Base-by-base conservation (phyloP, 768 basidiomycete genomes). In the Pleurotus citrinopileatus region DNA sequence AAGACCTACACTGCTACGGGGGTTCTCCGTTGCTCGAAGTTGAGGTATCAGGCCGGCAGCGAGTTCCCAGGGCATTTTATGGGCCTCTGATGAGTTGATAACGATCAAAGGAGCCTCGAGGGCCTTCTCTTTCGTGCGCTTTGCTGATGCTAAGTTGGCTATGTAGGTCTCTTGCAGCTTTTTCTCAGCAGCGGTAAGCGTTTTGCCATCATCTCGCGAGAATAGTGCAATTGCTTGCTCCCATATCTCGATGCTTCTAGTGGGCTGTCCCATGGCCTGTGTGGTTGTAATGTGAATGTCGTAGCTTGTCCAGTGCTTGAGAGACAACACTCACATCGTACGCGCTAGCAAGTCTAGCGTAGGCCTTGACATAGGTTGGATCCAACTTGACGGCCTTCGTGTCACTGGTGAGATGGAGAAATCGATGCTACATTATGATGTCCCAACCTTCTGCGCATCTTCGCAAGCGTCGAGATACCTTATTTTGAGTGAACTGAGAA, bases 311-410 rank as follows among this genome's bases (percentile, higher is more conserved):
- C n/a, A n/a, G 28, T 12, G 6, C 8, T 47, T 27, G 12, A 27
- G 5, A n/a, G n/a, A n/a, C n/a, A n/a, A n/a, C n/a, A 55, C 62
- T 57, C 25, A 74, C 73, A 29, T 61, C 61, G 32, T 60, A 52
- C 27, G 67, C 74, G 19, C 67, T 62, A 12, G 68, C 76, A 13
- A 74, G 62, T 47, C 78, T 65, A 25, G 66, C 67, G 73, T 74
- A 77, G 25, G 65, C 76, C 57, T 78, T 78, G 3, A 67, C 64
- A 48, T 74, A 78, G 2, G 56, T 61, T 4, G 76, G 69, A 56
- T 77, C 73, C 8, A 74, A 56, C 22, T 69, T 57, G 9, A 67
- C 72, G 9, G 76, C 74, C 75, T 73, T n/a, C n/a, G n/a, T 37
- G 13, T 6, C 4, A 15, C 25, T n/a, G 8, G 45, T 15, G 15